phyloP scores from a whole-genome alignment of 2,329 filamentous ascomycete species.

The Lachnellula cervina region DNA sequence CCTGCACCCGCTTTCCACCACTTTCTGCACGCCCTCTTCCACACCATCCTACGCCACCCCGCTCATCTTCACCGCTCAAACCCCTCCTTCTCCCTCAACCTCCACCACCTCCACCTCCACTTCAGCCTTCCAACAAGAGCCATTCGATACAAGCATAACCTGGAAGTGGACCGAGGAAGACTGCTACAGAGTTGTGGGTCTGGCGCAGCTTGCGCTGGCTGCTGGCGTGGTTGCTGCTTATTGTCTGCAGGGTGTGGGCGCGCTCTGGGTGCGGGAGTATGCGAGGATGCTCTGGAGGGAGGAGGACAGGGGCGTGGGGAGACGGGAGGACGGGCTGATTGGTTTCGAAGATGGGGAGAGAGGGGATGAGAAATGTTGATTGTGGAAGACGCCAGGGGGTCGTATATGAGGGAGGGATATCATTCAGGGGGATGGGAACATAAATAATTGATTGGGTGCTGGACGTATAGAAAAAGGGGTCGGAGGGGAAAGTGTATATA shows the following conservation, averaged over 20 bases:
- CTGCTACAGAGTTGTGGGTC: slow-evolving; percentile 17
- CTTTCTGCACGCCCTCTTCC: slow-evolving; percentile 13
- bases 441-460: too few species aligned
- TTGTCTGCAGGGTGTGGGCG: slow-evolving; percentile 26
- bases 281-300: slow-evolving; percentile 20
- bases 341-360: too few species aligned
- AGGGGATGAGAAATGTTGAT: too few species aligned
- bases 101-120: not conserved
- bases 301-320: slow-evolving; percentile 15
- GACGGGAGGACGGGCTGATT: too few species aligned
- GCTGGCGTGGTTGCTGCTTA: slow-evolving; percentile 23
- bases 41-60: not conserved
- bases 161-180: slow-evolving; percentile 11
- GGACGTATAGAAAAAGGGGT: too few species aligned
- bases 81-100: not conserved
- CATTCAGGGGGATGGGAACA: too few species aligned
- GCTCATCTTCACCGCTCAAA: not conserved
- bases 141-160: not conserved
- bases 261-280: slow-evolving; percentile 27
- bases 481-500: too few species aligned
- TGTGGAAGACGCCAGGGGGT: too few species aligned
- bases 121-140: not conserved
- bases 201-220: slow-evolving; percentile 20
- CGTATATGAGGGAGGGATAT: too few species aligned
- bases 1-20: slow-evolving; percentile 18